Base-by-base conservation (phyloP, 208 protist species). In the Leishmania tropica region DNA sequence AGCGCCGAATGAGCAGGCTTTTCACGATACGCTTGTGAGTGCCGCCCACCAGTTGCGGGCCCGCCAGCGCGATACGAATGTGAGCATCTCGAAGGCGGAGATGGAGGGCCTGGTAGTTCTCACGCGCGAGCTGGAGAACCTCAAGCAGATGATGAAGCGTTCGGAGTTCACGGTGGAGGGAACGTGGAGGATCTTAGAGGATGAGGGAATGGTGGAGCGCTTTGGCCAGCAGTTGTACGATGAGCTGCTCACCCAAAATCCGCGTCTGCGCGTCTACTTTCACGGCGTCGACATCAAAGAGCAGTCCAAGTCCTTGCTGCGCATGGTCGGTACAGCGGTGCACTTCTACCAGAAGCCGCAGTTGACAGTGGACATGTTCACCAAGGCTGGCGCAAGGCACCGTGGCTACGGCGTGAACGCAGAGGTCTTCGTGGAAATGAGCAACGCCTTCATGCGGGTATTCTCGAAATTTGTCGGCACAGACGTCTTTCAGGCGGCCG, bases 391-490 rank as follows among this genome's bases (percentile, higher is more conserved):
- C 47, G 91, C 90, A 35, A 84, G 91, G 5, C 91, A 95, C 79
- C 88, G 93, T 35, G 87, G 87, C 47, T 93, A 95, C 83, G 93
- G 90, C 67, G 89, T 94, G 31, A 92, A 83, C 21, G 80, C 40
- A 24, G 81, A 89, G 24, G 81, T 89, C 19, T 92, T 95, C 73
- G 74, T 79, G n/a, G 80, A 87, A 40, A 93, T 94, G 88, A 76
- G 85, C 62, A 86, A 88, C 42, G 81, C 90, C 15, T 95, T 96
- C 73, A 93, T 96, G 74, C 89, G 86, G 75, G 88, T 92, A 6
- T 95, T 96, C 51, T 91, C 93, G 8, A 89, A 89, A 60, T 95
- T 93, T 75, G 88, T 96, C 60, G 91, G 91, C 19, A 56, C 85
- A 6, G 84, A 88, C 60, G 89, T 94, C 10, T 96, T 92, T 67